phyloP scores from a whole-genome alignment of 2,329 filamentous ascomycete genomes.

The Atkinsonella hypoxylon region DNA sequence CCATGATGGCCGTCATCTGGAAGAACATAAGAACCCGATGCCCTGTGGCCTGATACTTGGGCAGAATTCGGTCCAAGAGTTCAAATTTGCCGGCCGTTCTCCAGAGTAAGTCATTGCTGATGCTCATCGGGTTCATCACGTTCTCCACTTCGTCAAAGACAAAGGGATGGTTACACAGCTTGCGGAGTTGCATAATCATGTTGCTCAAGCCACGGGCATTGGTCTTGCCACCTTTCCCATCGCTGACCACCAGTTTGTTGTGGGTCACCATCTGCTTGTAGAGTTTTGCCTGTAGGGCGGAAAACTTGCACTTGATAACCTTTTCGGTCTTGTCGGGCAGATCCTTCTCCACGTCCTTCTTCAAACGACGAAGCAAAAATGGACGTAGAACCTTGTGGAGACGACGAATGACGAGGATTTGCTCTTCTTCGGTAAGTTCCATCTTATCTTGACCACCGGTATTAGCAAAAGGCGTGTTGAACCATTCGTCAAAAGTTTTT shows the following conservation, averaged over 20 bases:
- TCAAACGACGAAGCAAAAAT: conserved; percentile 93
- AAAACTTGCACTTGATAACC: conserved; percentile 99
- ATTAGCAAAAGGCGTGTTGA: conserved; percentile 98
- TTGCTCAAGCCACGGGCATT: conserved; percentile 92
- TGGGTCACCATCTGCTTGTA: conserved; percentile 97
- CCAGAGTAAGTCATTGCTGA: conserved; percentile 91
- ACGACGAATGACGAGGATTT: conserved; percentile 93
- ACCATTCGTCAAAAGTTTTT: conserved; percentile 99
- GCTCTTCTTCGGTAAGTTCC: conserved; percentile 98
- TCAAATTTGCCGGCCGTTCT: conserved; percentile 96
- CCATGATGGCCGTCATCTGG: conserved; percentile 99
- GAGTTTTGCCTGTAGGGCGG: conserved; percentile 79
- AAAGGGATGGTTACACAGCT: conserved; percentile 97
- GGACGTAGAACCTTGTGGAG: conserved; percentile 95
- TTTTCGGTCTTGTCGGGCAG: conserved; percentile 97
- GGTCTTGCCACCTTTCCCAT: conserved; percentile 91
- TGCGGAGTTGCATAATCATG: conserved; percentile 99
- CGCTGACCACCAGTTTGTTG: conserved; percentile 87
- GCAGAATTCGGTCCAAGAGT: conserved; percentile 78
- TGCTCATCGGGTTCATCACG: conserved; percentile 83
- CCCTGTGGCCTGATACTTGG: conserved; percentile 82
- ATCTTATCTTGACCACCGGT: conserved; percentile 97
- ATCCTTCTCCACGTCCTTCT: conserved; percentile 99
- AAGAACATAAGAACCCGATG: conserved; percentile 99
- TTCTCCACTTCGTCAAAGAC: conserved; percentile 98